Evolutionary conservation across 1,284 basidiomycete species (phyloP).

Genomic region (Cryptococcus maquisensis): DNA sequence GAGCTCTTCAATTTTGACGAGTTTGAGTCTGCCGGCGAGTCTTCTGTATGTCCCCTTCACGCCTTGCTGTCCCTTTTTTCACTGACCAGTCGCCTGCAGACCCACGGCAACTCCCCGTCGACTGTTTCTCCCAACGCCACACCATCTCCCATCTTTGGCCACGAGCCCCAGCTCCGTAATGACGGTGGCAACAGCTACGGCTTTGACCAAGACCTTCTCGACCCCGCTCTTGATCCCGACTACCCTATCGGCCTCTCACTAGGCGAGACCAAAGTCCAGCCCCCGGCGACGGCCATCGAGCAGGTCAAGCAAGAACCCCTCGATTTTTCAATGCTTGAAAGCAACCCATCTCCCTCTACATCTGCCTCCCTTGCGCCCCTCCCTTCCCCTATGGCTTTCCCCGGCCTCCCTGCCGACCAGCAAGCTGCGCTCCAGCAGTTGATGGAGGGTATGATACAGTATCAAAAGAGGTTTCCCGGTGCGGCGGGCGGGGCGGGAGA

Average conservation of each 20-base stretch:
- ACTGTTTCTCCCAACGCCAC: conserved; percentile 43
- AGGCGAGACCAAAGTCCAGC: conserved; percentile 19
- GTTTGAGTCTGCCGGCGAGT: conserved; percentile 22
- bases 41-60: conserved; percentile 24
- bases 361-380: conserved; percentile 5
- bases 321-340: conserved; percentile 14
- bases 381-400: conserved; percentile 3
- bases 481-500: neutral
- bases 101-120: conserved; percentile 33
- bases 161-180: conserved; percentile 15
- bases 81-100: conserved; percentile 5
- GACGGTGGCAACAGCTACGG: conserved; percentile 9
- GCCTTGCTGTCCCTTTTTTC: neutral
- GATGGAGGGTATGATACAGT: conserved; percentile 34
- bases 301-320: conserved; percentile 40
- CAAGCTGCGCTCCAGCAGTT: conserved; percentile 40
- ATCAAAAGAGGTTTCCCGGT: conserved; percentile 26
- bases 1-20: conserved; percentile 44
- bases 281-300: neutral
- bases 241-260: conserved; percentile 1
- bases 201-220: conserved; percentile 26
- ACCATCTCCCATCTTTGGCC: conserved; percentile 32
- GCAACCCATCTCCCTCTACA: conserved; percentile 5
- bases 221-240: neutral
- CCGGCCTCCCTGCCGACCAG: conserved; percentile 33